phyloP scores from a whole-genome alignment of 2,329 filamentous ascomycete genomes.

The Didymella pinodella region DNA sequence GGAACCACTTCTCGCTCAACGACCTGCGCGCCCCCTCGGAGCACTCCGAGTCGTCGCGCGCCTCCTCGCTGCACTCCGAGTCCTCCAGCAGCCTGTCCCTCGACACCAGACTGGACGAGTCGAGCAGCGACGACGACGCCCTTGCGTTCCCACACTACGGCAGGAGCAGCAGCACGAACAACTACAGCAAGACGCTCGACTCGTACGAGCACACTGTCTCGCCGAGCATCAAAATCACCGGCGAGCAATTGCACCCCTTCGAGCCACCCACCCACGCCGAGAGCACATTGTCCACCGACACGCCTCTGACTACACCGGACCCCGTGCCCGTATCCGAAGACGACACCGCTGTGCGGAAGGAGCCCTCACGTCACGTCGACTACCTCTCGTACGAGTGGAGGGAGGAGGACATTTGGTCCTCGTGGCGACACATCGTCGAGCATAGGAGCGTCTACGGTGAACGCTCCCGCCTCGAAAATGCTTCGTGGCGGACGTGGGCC shows the following conservation, averaged over 20 bases:
- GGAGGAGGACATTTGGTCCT: conserved; percentile 97
- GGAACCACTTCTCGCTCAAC: conserved; percentile 46
- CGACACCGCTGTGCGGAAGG: conserved; percentile 75
- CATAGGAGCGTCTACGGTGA: conserved; percentile 82
- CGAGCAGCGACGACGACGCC: conserved; percentile 52
- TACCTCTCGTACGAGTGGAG: conserved; percentile 93
- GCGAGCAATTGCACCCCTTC: conserved; percentile 42
- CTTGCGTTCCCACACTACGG: conserved; percentile 57
- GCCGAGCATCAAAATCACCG: conserved; percentile 28
- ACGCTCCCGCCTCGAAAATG: conserved; percentile 85
- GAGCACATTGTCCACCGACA: conserved; percentile 51
- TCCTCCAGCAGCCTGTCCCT: conserved; percentile 70
- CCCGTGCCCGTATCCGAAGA: conserved; percentile 70
- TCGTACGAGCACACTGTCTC: conserved; percentile 22
- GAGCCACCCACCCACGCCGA: conserved; percentile 44
- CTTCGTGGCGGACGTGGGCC: conserved; percentile 96
- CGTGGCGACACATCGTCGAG: conserved; percentile 91
- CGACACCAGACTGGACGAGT: conserved; percentile 63
- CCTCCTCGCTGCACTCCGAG: conserved; percentile 67
- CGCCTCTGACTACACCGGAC: conserved; percentile 65
- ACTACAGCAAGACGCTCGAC: conserved; percentile 25
- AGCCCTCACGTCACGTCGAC: conserved; percentile 89
- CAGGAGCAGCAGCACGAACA: conserved; percentile 21
- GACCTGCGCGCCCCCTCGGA: conserved; percentile 49
- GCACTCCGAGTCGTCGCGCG: conserved; percentile 50